These are phyloP conservation scores for Phytophthora brassicae DNA, from an alignment of 352 stramenopile species.

Conservation along the genomic window DNA sequence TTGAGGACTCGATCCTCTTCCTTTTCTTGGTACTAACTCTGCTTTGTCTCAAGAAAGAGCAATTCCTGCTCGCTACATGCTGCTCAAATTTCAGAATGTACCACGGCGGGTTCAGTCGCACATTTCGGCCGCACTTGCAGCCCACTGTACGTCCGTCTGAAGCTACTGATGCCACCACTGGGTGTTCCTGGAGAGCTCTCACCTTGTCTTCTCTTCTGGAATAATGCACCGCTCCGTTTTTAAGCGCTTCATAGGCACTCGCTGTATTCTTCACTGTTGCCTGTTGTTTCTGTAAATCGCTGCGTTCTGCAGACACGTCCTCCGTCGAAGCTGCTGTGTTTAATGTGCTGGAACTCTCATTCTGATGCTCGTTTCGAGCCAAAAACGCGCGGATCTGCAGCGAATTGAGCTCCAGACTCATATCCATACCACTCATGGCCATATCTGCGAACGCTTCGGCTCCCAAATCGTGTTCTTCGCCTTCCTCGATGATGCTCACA, in stretches of 20 bases:
- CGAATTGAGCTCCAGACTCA: conserved; percentile 58
- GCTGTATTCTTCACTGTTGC: not conserved
- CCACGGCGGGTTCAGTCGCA: conserved; percentile 79
- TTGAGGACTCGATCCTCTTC: conserved; percentile 10
- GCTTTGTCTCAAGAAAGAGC: conserved; percentile 59
- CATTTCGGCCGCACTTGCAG: conserved; percentile 72
- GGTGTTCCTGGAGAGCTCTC: conserved; percentile 53
- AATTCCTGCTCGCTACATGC: conserved; percentile 83
- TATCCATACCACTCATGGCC: conserved; percentile 57
- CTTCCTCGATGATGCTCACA: conserved; percentile 48
- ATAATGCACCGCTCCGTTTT: conserved; percentile 39
- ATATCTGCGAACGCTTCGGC: conserved; percentile 65
- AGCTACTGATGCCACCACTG: conserved; percentile 47
- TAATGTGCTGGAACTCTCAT: not conserved
- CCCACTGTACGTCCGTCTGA: conserved; percentile 53
- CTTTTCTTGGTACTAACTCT: conserved; percentile 6
- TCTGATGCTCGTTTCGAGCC: conserved; percentile 30
- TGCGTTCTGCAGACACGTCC: not conserved
- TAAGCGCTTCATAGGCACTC: conserved; percentile 38
- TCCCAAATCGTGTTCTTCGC: conserved; percentile 47
- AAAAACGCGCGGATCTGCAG: conserved; percentile 62
- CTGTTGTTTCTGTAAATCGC: not conserved
- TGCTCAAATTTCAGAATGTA: conserved; percentile 89
- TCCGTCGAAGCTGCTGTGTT: not conserved
- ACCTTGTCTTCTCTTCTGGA: conserved; percentile 68